phyloP scores from a whole-genome alignment of 495 filamentous ascomycete species.

The Penicillium fimorum region DNA sequence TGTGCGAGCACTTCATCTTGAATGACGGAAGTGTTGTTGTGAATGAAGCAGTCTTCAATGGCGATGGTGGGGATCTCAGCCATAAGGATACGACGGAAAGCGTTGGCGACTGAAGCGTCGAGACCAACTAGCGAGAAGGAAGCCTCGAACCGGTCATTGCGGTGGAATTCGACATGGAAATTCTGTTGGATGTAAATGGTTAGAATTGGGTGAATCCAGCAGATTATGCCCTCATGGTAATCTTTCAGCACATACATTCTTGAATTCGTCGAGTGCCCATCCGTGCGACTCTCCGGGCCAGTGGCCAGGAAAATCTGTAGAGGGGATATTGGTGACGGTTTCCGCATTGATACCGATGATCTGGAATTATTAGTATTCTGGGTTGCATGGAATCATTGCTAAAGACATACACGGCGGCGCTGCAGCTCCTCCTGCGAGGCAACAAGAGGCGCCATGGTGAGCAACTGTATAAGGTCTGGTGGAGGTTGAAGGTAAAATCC shows the following conservation, averaged over 20 bases:
- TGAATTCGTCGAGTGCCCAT: constrained; percentile 80
- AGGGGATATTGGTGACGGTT: constrained; percentile 82
- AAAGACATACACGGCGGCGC: constrained; percentile 44
- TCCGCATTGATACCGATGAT: constrained; percentile 83
- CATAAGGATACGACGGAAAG: constrained; percentile 95
- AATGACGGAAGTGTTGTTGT: constrained; percentile 95
- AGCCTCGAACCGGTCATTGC: constrained; percentile 68
- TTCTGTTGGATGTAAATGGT: constrained; percentile 37
- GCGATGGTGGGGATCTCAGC: constrained; percentile 92
- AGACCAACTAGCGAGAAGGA: constrained; percentile 89
- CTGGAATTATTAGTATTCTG: constrained; percentile 44
- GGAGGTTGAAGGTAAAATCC: constrained; percentile 30
- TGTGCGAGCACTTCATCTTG: constrained; percentile 94
- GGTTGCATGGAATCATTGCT: background rate
- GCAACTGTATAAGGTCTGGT: constrained; percentile 13
- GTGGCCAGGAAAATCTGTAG: constrained; percentile 86
- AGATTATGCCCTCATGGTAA: background rate
- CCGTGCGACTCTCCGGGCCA: constrained; percentile 86
- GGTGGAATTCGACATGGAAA: constrained; percentile 78
- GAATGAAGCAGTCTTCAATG: constrained; percentile 85
- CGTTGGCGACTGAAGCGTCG: constrained; percentile 93
- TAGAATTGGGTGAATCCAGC: constrained; percentile 5
- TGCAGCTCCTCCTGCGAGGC: constrained; percentile 51
- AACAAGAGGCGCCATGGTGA: constrained; percentile 49
- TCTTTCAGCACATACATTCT: constrained; percentile 40